These are phyloP conservation scores for Fusarium nanum DNA, from an alignment of 2,329 filamentous ascomycete genomes.

Conservation along the genomic window DNA sequence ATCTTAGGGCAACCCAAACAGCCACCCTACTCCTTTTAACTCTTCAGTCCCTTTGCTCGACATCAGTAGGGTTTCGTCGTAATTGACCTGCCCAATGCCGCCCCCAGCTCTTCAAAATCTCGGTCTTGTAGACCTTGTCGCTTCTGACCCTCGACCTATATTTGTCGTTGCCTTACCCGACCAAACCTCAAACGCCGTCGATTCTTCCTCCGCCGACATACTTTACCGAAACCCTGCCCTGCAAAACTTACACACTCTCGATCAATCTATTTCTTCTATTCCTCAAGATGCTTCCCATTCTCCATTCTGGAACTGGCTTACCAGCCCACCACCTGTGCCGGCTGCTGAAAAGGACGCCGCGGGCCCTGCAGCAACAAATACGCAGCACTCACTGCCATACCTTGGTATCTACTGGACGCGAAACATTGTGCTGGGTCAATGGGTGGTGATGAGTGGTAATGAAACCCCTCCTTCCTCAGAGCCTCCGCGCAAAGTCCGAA, in stretches of 20 bases:
- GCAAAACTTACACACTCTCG: slow-evolving; percentile 46
- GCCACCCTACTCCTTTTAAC: not conserved
- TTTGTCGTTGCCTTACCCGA: slow-evolving; percentile 51
- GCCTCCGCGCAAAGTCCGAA: slow-evolving; percentile 49
- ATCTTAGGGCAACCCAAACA: slow-evolving; percentile 14
- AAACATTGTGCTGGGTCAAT: slow-evolving; percentile 50
- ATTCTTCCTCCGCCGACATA: slow-evolving; percentile 33
- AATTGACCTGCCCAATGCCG: slow-evolving; percentile 39
- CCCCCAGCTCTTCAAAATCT: slow-evolving; percentile 44
- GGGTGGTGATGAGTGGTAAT: slow-evolving; percentile 56
- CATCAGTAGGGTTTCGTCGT: slow-evolving; percentile 2
- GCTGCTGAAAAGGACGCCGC: slow-evolving; percentile 12
- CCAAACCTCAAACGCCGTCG: not conserved
- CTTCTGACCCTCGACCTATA: slow-evolving; percentile 56
- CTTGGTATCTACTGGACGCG: slow-evolving; percentile 54
- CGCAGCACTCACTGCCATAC: slow-evolving; percentile 48
- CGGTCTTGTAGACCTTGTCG: slow-evolving; percentile 55
- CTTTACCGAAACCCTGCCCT: slow-evolving; percentile 56
- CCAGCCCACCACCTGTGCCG: slow-evolving; percentile 30
- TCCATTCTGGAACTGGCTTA: slow-evolving; percentile 57
- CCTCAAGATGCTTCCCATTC: slow-evolving; percentile 48
- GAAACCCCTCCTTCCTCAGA: slow-evolving; percentile 49
- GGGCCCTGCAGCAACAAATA: slow-evolving; percentile 14
- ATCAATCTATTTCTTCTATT: slow-evolving; percentile 48
- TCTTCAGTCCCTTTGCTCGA: not conserved